These are phyloP conservation scores for Arachnomyces sp. DNA, from an alignment of 2,329 filamentous ascomycete species.

Conservation along the genomic window DNA sequence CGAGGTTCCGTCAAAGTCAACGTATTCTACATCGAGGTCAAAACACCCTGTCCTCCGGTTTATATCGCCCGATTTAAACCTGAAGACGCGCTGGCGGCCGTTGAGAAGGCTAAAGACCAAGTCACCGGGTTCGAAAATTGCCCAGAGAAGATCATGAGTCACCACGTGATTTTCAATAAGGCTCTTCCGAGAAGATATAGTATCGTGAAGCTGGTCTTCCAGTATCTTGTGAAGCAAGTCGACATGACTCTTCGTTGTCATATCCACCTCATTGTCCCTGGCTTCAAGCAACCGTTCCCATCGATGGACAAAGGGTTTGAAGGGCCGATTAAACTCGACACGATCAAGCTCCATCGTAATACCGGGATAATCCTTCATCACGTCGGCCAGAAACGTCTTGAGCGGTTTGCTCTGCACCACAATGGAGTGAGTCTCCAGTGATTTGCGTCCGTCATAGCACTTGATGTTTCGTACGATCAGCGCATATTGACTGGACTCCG, in stretches of 20 bases:
- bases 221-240: constrained; percentile 43
- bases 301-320: constrained; percentile 59
- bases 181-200: constrained; percentile 45
- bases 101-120: background rate
- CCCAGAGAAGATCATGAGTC: constrained; percentile 1
- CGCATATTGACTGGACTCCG: constrained; percentile 55
- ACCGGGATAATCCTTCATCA: constrained; percentile 54
- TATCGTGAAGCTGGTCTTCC: constrained; percentile 44
- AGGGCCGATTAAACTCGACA: constrained; percentile 54
- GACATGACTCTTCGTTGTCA: constrained; percentile 41
- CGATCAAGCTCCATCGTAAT: constrained; percentile 53
- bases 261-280: constrained; percentile 37
- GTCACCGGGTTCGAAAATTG: constrained; percentile 1
- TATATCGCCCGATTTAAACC: background rate
- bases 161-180: background rate
- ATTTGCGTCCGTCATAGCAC: constrained; percentile 52
- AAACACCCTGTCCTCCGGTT: constrained; percentile 13
- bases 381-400: constrained; percentile 48
- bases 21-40: constrained; percentile 19
- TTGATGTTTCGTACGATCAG: constrained; percentile 53
- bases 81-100: background rate
- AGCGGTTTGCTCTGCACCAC: constrained; percentile 57
- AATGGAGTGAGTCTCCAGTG: constrained; percentile 55
- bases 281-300: constrained; percentile 47
- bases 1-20: constrained; percentile 15